phyloP scores from a whole-genome alignment of 2,329 filamentous ascomycete genomes.

The Microcera coccophila region DNA sequence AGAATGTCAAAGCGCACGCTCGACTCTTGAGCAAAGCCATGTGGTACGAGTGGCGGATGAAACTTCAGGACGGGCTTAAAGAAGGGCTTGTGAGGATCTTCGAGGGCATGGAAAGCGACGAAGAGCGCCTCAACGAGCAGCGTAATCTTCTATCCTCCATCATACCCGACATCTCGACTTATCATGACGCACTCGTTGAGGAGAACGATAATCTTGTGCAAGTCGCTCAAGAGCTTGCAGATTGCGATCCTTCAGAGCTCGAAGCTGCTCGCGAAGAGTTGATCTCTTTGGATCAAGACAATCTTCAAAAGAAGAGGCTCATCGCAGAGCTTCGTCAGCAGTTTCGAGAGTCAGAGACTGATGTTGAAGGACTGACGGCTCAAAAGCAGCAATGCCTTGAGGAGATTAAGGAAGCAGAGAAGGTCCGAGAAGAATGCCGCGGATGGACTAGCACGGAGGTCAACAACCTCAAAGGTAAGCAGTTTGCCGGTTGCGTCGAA shows the following conservation, averaged over 20 bases:
- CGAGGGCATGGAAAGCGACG: slow-evolving; percentile 73
- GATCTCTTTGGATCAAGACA: slow-evolving; percentile 58
- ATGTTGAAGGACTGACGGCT: slow-evolving; percentile 58
- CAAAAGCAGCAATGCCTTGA: slow-evolving; percentile 66
- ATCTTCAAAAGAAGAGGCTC: slow-evolving; percentile 64
- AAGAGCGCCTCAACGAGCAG: slow-evolving; percentile 61
- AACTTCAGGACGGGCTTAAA: slow-evolving; percentile 75
- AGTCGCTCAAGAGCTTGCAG: slow-evolving; percentile 69
- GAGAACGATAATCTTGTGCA: slow-evolving; percentile 67
- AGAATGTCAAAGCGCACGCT: slow-evolving; percentile 92
- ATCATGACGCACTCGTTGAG: slow-evolving; percentile 56
- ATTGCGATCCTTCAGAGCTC: slow-evolving; percentile 77
- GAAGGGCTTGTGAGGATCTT: slow-evolving; percentile 73
- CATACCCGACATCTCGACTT: slow-evolving; percentile 61
- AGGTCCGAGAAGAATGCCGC: slow-evolving; percentile 78
- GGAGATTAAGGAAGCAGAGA: slow-evolving; percentile 79
- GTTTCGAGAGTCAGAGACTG: slow-evolving; percentile 61
- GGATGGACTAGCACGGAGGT: slow-evolving; percentile 87
- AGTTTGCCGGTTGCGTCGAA: neutral
- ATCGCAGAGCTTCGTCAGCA: slow-evolving; percentile 65
- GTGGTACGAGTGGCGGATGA: slow-evolving; percentile 98
- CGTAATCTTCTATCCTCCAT: slow-evolving; percentile 63
- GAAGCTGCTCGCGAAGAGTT: slow-evolving; percentile 68
- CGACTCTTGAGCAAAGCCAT: slow-evolving; percentile 87
- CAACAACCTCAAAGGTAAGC: slow-evolving; percentile 66